Conservation (phyloP, 768 basidiomycete genomes). For the Rhizopogon salebrosus region DNA sequence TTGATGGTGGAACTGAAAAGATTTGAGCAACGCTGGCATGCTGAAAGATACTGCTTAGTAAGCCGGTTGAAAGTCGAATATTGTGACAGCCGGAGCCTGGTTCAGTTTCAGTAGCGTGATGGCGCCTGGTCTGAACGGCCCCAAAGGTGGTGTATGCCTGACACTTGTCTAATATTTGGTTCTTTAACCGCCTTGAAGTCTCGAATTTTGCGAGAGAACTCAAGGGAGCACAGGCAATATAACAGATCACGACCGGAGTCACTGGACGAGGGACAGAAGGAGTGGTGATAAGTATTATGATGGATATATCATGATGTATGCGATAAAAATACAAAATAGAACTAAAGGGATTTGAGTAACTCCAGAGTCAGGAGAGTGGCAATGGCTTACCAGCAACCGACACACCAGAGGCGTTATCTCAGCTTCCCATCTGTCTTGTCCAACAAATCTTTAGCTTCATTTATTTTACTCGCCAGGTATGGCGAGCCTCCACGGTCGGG, state of each 20-base stretch:
- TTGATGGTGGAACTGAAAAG: neutral
- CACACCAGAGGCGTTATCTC: slow-evolving; percentile 12
- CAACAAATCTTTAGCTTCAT: slow-evolving; percentile 92
- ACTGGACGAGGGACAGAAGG: slow-evolving; percentile 6
- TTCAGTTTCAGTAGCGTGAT: too few species aligned
- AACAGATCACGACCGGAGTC: neutral
- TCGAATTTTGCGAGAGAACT: neutral
- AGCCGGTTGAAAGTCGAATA: too few species aligned
- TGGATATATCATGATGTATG: slow-evolving; percentile 6
- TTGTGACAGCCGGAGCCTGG: too few species aligned
- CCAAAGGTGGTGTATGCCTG: too few species aligned
- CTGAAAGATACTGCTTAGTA: neutral
- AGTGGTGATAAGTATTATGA: slow-evolving; percentile 14
- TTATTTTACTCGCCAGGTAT: slow-evolving; percentile 97
- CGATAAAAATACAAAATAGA: slow-evolving; percentile 18
- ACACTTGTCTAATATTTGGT: too few species aligned
- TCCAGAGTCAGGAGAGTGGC: slow-evolving; percentile 5
- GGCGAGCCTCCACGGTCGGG: slow-evolving; percentile 99
- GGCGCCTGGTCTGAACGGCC: too few species aligned
- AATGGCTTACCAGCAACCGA: neutral
- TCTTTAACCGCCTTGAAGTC: too few species aligned
- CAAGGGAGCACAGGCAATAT: neutral
- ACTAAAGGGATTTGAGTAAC: neutral
- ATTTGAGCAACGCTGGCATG: neutral
- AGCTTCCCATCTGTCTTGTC: slow-evolving; percentile 67